Evolutionary conservation across 2,329 filamentous ascomycete species (phyloP).

Genomic region (Alternaria sp.): DNA sequence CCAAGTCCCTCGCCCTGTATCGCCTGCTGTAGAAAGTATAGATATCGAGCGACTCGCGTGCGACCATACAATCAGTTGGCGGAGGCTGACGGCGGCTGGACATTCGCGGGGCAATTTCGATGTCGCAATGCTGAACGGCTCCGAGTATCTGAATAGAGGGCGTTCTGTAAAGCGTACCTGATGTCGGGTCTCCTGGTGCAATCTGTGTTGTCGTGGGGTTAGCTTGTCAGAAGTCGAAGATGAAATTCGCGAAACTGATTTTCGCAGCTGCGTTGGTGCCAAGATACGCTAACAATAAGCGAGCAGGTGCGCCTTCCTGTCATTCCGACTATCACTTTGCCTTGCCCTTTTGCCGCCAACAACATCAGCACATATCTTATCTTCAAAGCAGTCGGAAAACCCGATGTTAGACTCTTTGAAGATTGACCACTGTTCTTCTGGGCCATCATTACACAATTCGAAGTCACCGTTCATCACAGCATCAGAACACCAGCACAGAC

Average conservation of each 20-base stretch:
- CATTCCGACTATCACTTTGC: neutral
- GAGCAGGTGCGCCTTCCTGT: constrained; percentile 9
- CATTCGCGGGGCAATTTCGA: constrained; percentile 23
- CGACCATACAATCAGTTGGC: constrained; percentile 30
- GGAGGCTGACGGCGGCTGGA: constrained; percentile 22
- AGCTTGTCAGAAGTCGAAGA: constrained; percentile 38
- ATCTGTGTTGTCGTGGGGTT: constrained; percentile 48
- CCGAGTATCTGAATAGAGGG: constrained; percentile 18
- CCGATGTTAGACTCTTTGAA: too few relatives aligned
- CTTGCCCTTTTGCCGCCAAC: neutral
- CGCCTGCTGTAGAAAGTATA: constrained; percentile 26
- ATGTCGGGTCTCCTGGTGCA: constrained; percentile 49
- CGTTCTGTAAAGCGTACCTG: constrained; percentile 42
- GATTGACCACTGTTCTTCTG: too few relatives aligned
- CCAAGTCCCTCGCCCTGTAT: constrained; percentile 6
- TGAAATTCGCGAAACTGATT: constrained; percentile 26
- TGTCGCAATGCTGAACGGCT: constrained; percentile 29
- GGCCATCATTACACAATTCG: too few relatives aligned
- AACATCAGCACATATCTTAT: neutral
- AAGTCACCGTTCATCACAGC: neutral
- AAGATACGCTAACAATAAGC: constrained; percentile 22
- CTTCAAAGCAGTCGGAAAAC: too few relatives aligned
- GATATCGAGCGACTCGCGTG: constrained; percentile 32
- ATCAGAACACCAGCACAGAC: neutral
- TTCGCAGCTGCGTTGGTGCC: constrained; percentile 22